These are phyloP conservation scores for Thalassiosira hispida DNA, from an alignment of 352 stramenopile species.

Conservation along the genomic window DNA sequence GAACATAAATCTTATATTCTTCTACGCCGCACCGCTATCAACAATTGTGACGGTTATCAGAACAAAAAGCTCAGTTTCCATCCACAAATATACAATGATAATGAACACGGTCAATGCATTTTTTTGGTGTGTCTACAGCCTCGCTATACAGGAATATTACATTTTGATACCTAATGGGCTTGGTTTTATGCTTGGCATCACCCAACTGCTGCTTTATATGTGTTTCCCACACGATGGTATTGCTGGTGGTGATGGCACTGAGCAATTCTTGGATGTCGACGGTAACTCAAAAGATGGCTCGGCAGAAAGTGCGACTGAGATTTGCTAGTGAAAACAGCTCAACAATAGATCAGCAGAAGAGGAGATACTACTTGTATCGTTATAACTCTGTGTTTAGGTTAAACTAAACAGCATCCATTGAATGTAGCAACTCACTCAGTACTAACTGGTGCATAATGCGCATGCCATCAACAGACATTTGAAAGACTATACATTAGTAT, in stretches of 20 bases:
- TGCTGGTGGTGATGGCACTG: conserved; percentile 15
- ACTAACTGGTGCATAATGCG: too few species aligned
- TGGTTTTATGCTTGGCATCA: conserved; percentile 49
- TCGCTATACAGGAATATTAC: conserved; percentile 76
- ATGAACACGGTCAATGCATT: conserved; percentile 71
- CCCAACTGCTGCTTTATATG: conserved; percentile 47
- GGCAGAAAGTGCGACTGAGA: conserved; percentile 16
- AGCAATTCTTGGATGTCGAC: conserved; percentile 23
- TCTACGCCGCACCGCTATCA: conserved; percentile 49
- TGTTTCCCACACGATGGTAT: conserved; percentile 29
- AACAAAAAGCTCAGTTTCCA: conserved; percentile 58
- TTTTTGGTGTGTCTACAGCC: conserved; percentile 77
- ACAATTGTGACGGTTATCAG: conserved; percentile 52
- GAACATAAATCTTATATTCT: conserved; percentile 54
- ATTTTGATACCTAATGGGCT: conserved; percentile 71
- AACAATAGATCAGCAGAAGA: too few species aligned
- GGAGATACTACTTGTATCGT: too few species aligned
- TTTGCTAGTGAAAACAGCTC: too few species aligned
- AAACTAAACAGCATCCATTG: too few species aligned
- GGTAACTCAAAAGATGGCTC: background rate
- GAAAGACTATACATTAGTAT: too few species aligned
- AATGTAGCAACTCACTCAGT: too few species aligned
- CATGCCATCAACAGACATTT: too few species aligned
- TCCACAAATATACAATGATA: conserved; percentile 78
- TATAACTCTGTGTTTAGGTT: too few species aligned